Conservation (phyloP, 23 red algal species). For the Gracilaria gracilis region DNA sequence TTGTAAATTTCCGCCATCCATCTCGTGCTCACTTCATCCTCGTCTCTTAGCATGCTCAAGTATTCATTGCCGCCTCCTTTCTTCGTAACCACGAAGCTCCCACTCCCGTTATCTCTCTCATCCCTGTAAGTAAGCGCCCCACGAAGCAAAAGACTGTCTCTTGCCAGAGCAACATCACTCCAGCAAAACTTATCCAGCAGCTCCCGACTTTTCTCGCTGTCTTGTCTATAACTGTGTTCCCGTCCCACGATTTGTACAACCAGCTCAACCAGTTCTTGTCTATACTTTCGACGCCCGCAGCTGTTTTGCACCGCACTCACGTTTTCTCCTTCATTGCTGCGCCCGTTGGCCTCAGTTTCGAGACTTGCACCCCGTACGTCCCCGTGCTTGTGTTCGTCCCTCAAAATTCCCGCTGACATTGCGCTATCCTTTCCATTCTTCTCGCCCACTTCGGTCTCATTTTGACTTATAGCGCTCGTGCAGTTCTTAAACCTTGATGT, state of each 20-base stretch:
- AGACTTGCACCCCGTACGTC: neutral
- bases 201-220: neutral
- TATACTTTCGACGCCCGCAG: neutral
- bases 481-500: neutral
- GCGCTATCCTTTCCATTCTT: neutral
- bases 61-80: neutral
- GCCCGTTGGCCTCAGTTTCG: neutral
- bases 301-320: neutral
- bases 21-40: neutral
- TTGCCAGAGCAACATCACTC: slow-evolving; percentile 22
- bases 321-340: neutral
- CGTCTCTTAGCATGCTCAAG: slow-evolving; percentile 6
- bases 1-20: neutral
- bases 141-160: slow-evolving; percentile 7
- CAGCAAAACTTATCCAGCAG: slow-evolving; percentile 15
- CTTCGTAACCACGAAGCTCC: neutral
- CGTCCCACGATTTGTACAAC: slow-evolving; percentile 22
- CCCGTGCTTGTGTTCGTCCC: too few species aligned
- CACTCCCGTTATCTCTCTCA: slow-evolving; percentile 13
- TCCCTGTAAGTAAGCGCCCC: neutral
- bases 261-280: slow-evolving; percentile 14
- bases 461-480: neutral
- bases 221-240: neutral
- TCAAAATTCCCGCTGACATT: too few species aligned
- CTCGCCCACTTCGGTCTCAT: too few species aligned